These are phyloP conservation scores for Mycena haematopus DNA, from an alignment of 768 basidiomycete species.

Conservation along the genomic window DNA sequence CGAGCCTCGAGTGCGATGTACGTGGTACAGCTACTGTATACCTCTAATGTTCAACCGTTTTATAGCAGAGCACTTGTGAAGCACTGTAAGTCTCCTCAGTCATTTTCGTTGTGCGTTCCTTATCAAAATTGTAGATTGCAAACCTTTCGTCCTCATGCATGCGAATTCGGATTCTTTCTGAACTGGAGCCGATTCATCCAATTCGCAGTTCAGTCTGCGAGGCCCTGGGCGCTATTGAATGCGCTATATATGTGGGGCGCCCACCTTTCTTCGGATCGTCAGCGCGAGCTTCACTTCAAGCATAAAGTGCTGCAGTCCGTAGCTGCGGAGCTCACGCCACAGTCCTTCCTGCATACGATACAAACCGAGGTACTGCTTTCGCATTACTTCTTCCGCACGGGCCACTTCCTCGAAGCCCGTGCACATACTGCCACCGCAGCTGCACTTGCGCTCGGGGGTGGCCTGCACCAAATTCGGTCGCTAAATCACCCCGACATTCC, in stretches of 20 bases:
- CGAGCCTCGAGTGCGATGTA: constrained; percentile 18
- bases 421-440: constrained; percentile 61
- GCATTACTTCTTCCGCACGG: constrained; percentile 68
- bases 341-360: constrained; percentile 56
- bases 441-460: constrained; percentile 52
- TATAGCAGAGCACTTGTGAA: constrained; percentile 40
- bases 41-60: background rate
- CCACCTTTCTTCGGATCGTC: constrained; percentile 33
- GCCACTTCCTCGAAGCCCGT: constrained; percentile 66
- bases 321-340: constrained; percentile 50
- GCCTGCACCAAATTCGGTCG: constrained; percentile 55
- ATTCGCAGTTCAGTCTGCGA: constrained; percentile 25
- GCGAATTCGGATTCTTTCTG: constrained; percentile 74
- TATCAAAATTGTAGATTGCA: constrained; percentile 51
- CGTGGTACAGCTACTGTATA: background rate
- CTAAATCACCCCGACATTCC: constrained; percentile 36
- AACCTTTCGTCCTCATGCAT: constrained; percentile 61
- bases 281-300: constrained; percentile 12
- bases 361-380: constrained; percentile 71
- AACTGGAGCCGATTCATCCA: constrained; percentile 46
- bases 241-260: constrained; percentile 43
- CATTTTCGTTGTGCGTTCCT: constrained; percentile 19
- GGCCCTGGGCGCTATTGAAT: constrained; percentile 35
- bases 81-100: constrained; percentile 21
- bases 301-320: constrained; percentile 49